Percentiles rank a stretch among this genome's conserved stretches.
Evolutionary conservation across 495 filamentous ascomycete genomes (phyloP).

Genomic region (Aspergillus funiculosus): DNA sequence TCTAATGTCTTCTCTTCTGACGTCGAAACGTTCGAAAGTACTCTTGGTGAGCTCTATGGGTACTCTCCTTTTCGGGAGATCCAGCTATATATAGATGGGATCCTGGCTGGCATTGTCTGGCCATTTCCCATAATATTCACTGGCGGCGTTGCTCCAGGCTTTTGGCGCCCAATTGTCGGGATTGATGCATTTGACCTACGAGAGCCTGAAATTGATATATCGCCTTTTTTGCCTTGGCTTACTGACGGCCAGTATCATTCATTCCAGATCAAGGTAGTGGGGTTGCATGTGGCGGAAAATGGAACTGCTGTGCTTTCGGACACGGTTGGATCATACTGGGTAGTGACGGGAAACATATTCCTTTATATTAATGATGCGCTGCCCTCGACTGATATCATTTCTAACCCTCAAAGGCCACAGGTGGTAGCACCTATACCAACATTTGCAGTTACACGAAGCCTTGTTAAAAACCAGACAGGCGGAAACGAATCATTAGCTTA

Average conservation of each 20-base stretch:
- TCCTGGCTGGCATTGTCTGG: constrained; percentile 73
- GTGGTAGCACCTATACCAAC: constrained; percentile 35
- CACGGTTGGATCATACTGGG: constrained; percentile 66
- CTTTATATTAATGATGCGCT: constrained; percentile 54
- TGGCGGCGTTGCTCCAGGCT: constrained; percentile 72
- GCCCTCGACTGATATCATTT: constrained; percentile 13
- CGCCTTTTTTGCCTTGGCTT: constrained; percentile 66
- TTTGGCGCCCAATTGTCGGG: constrained; percentile 82
- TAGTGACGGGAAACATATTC: constrained; percentile 79
- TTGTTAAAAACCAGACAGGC: constrained; percentile 42
- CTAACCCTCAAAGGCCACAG: constrained; percentile 16
- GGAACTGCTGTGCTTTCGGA: constrained; percentile 49
- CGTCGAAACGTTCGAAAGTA: constrained; percentile 52
- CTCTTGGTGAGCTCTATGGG: constrained; percentile 56
- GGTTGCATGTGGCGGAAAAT: constrained; percentile 46
- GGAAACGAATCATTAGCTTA: constrained; percentile 59
- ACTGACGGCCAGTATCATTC: constrained; percentile 59
- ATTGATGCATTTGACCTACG: constrained; percentile 79
- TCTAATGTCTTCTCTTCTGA: constrained; percentile 67
- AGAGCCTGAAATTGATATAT: constrained; percentile 79
- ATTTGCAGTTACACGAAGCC: constrained; percentile 35
- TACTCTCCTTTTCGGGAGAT: constrained; percentile 78
- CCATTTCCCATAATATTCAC: constrained; percentile 87
- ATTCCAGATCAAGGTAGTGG: constrained; percentile 65
- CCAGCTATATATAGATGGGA: constrained; percentile 71